Conservation (phyloP, 495 filamentous ascomycete genomes). For the Podospora anserina region DNA sequence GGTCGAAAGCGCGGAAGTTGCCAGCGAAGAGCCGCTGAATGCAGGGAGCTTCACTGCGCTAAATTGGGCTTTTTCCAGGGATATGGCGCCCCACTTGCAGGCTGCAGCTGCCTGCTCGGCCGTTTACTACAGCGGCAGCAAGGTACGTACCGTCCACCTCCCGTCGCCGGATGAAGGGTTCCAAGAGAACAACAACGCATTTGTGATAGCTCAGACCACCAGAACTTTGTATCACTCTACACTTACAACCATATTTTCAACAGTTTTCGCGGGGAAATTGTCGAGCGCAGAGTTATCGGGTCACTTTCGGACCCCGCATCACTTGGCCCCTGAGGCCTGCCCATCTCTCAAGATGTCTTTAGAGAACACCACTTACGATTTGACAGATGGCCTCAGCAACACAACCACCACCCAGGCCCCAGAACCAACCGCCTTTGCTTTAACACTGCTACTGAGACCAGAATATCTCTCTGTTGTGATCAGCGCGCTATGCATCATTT, state of each 20-base stretch:
- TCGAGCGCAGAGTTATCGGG: background rate
- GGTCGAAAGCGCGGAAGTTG: background rate
- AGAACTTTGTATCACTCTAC: background rate
- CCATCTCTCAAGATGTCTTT: slow-evolving; percentile 20
- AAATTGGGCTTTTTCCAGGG: background rate
- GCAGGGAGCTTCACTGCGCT: slow-evolving; percentile 4
- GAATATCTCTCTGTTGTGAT: slow-evolving; percentile 42
- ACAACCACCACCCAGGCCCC: background rate
- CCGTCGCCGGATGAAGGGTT: background rate
- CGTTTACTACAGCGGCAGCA: background rate
- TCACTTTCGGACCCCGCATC: background rate
- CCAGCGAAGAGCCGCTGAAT: background rate
- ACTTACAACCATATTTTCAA: background rate
- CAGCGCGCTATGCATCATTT: slow-evolving; percentile 44
- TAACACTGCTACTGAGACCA: slow-evolving; percentile 49
- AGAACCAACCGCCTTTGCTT: slow-evolving; percentile 10
- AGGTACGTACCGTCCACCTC: background rate
- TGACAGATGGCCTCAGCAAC: slow-evolving; percentile 6
- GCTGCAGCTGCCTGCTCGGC: background rate
- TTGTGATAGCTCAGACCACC: background rate
- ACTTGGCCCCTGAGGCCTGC: background rate
- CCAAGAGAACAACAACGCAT: background rate
- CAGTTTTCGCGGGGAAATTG: background rate
- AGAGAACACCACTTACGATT: slow-evolving; percentile 8
- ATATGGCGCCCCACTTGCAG: slow-evolving; percentile 2